These are phyloP conservation scores for Adansonia madagascariensis DNA, from an alignment of 441 rosid genomes.

Conservation along the genomic window DNA sequence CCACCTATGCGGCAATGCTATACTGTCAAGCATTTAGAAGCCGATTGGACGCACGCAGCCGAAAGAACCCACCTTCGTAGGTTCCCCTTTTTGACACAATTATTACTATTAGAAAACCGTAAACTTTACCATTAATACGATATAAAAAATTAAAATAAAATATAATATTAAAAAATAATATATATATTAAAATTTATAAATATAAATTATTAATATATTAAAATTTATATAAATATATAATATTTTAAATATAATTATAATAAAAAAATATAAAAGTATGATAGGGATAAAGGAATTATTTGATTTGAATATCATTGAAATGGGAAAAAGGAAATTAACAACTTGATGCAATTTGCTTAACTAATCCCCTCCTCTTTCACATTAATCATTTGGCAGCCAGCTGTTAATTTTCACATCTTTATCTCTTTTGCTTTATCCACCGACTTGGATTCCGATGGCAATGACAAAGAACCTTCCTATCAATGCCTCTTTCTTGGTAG, in stretches of 20 bases:
- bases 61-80: neutral
- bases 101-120: too few species aligned
- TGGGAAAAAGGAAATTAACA: neutral
- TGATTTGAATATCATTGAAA: neutral
- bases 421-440: neutral
- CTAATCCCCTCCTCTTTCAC: neutral
- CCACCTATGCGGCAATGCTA: too few species aligned
- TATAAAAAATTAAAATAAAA: too few species aligned
- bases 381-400: neutral
- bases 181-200: too few species aligned
- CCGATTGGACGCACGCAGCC: neutral
- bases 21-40: neutral
- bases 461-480: neutral
- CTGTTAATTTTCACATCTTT: neutral
- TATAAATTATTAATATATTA: too few species aligned
- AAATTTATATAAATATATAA: too few species aligned
- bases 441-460: neutral
- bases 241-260: too few species aligned
- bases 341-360: neutral
- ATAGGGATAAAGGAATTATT: too few species aligned
- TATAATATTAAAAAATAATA: too few species aligned
- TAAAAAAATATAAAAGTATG: too few species aligned
- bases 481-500: neutral
- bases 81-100: neutral
- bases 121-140: too few species aligned